phyloP scores from a whole-genome alignment of 306 rosid genomes.

The Dryas alaskensis region DNA sequence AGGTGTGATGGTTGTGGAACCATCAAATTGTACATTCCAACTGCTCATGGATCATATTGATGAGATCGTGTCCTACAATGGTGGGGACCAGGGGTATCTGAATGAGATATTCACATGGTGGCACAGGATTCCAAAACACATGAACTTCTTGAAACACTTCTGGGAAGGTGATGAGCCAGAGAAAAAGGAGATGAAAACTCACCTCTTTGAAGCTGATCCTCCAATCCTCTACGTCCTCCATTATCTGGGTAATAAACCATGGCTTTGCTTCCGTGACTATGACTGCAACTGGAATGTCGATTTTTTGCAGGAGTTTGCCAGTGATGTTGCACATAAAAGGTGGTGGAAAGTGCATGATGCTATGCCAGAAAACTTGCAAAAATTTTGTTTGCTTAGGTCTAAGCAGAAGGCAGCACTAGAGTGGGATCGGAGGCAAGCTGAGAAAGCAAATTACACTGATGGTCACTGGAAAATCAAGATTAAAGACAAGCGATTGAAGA shows the following conservation, averaged over 20 bases:
- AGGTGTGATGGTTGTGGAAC: constrained; percentile 82
- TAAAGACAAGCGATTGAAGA: constrained; percentile 55
- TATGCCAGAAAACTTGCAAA: constrained; percentile 65
- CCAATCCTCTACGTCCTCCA: constrained; percentile 78
- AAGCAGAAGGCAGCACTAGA: constrained; percentile 82
- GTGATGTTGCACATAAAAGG: constrained; percentile 70
- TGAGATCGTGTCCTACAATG: constrained; percentile 78
- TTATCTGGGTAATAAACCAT: constrained; percentile 77
- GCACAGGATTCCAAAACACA: constrained; percentile 82
- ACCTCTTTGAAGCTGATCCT: constrained; percentile 72
- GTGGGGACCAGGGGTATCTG: constrained; percentile 88
- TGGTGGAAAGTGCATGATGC: constrained; percentile 94
- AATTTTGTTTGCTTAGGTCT: constrained; percentile 69
- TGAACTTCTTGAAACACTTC: constrained; percentile 89
- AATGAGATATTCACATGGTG: constrained; percentile 90
- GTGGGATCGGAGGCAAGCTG: constrained; percentile 84
- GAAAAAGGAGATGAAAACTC: constrained; percentile 61
- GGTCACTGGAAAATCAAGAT: constrained; percentile 85
- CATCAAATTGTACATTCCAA: constrained; percentile 78
- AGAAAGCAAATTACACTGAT: constrained; percentile 67
- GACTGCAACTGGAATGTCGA: constrained; percentile 92
- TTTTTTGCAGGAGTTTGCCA: constrained; percentile 67
- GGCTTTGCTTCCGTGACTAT: constrained; percentile 87
- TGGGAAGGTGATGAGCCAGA: constrained; percentile 84
- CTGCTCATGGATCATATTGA: constrained; percentile 80